Evolutionary conservation across 2,329 filamentous ascomycete genomes (phyloP).

Genomic region (Dactylella cylindrospora): DNA sequence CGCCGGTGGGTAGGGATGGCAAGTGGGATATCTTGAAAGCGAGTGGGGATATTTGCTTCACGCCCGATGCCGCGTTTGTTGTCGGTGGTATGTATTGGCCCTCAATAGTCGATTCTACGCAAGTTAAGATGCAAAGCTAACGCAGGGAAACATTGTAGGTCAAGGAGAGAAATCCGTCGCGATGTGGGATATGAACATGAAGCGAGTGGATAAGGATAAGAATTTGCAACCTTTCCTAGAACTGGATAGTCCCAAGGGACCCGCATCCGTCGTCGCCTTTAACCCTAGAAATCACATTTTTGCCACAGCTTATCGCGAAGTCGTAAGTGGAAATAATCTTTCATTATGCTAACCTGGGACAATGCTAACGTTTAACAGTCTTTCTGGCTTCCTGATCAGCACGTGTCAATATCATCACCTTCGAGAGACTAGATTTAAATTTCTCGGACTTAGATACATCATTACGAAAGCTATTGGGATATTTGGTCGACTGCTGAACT

Average conservation of each 20-base stretch:
- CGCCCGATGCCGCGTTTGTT: conserved; percentile 84
- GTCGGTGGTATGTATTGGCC: conserved; percentile 66
- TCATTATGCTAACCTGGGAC: conserved; percentile 14
- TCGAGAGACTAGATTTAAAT: conserved; percentile 26
- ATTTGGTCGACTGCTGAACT: no score
- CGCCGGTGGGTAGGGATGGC: conserved; percentile 51
- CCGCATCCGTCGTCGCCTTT: conserved; percentile 75
- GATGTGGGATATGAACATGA: conserved; percentile 76
- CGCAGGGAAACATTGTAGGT: conserved; percentile 54
- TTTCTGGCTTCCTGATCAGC: conserved; percentile 49
- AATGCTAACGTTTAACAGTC: conserved; percentile 39
- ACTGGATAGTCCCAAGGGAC: conserved; percentile 58
- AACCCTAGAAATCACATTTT: conserved; percentile 92
- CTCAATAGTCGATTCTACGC: background rate
- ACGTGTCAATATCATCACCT: conserved; percentile 46
- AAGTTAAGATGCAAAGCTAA: background rate
- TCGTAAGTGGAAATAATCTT: conserved; percentile 55
- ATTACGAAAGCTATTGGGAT: no score
- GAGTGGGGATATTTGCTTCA: conserved; percentile 81
- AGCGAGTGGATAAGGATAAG: conserved; percentile 60
- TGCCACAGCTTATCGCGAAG: conserved; percentile 82
- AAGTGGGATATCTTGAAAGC: conserved; percentile 56
- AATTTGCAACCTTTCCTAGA: conserved; percentile 65
- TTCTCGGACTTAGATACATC: no score
- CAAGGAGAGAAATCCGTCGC: conserved; percentile 65